Evolutionary conservation across 1,284 basidiomycete species (phyloP).

Genomic region (Sphagnurus paluster): DNA sequence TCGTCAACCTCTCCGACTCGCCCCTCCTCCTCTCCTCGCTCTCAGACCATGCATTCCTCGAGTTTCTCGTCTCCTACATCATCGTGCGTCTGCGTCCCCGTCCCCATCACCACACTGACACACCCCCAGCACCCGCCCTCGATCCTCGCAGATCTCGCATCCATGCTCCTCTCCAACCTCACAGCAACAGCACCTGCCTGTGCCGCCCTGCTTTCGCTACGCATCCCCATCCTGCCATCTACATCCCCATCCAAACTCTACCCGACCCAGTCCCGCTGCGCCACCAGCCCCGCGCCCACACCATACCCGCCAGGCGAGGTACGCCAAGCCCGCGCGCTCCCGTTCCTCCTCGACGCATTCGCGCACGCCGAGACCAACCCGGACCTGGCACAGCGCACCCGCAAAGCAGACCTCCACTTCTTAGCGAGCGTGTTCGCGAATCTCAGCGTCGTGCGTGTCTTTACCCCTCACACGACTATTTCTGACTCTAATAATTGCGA

Average conservation of each 20-base stretch:
- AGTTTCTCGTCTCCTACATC: conserved; percentile 90
- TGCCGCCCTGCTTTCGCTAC: conserved; percentile 65
- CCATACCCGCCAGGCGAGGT: conserved; percentile 62
- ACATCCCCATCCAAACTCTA: conserved; percentile 50
- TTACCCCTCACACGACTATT: neutral
- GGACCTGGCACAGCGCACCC: conserved; percentile 46
- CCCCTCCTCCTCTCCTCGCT: conserved; percentile 69
- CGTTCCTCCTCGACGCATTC: conserved; percentile 85
- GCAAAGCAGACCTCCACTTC: conserved; percentile 85
- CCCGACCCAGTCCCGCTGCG: conserved; percentile 73
- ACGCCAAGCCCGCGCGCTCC: conserved; percentile 62
- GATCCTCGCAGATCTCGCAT: conserved; percentile 89
- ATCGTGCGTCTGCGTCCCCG: conserved; percentile 57
- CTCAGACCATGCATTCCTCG: conserved; percentile 75
- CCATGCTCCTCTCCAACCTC: conserved; percentile 96
- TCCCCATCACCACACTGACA: conserved; percentile 1
- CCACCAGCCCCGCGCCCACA: conserved; percentile 65
- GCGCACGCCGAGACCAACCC: conserved; percentile 56
- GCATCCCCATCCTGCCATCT: conserved; percentile 63
- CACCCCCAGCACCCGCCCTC: conserved; percentile 78
- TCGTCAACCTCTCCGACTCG: conserved; percentile 94
- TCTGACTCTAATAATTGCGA: too few species aligned
- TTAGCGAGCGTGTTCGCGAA: conserved; percentile 92
- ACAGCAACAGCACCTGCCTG: conserved; percentile 79
- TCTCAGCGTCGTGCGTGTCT: conserved; percentile 65